Conservation (phyloP, 257 asterid species). For the Apocynum venetum region DNA sequence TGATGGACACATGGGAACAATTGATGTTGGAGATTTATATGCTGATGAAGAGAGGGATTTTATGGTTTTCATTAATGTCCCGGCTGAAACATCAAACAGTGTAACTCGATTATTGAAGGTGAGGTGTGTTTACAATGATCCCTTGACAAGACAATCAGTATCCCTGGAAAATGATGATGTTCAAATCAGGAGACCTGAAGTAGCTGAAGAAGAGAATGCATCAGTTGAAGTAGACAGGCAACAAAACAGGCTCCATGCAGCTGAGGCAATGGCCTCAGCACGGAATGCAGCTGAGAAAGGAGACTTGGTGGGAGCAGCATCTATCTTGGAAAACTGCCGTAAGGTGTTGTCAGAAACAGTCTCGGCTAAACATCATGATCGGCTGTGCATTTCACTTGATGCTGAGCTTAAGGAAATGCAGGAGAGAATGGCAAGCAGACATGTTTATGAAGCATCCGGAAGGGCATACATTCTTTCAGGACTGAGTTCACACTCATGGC, state of each 20-base stretch:
- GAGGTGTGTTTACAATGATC: constrained; percentile 57
- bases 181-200: constrained; percentile 49
- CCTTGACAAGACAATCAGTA: constrained; percentile 58
- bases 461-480: constrained; percentile 90
- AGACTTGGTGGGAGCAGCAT: constrained; percentile 57
- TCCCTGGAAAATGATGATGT: constrained; percentile 48
- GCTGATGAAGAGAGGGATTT: constrained; percentile 98
- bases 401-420: constrained; percentile 98
- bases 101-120: constrained; percentile 62
- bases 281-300: constrained; percentile 74
- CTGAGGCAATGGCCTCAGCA: constrained; percentile 86
- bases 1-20: constrained; percentile 49
- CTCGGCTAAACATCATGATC: constrained; percentile 59
- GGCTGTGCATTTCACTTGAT: constrained; percentile 68
- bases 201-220: constrained; percentile 28
- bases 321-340: constrained; percentile 62
- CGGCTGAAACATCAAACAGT: constrained; percentile 42
- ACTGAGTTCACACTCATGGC: constrained; percentile 98
- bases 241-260: constrained; percentile 69
- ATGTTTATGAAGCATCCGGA: constrained; percentile 91
- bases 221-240: constrained; percentile 94
- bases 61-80: constrained; percentile 60
- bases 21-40: constrained; percentile 81
- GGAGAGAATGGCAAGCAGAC: constrained; percentile 82
- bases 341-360: constrained; percentile 48